Base-by-base conservation (phyloP, 2,329 filamentous ascomycete genomes). In the Scorias spongiosa region DNA sequence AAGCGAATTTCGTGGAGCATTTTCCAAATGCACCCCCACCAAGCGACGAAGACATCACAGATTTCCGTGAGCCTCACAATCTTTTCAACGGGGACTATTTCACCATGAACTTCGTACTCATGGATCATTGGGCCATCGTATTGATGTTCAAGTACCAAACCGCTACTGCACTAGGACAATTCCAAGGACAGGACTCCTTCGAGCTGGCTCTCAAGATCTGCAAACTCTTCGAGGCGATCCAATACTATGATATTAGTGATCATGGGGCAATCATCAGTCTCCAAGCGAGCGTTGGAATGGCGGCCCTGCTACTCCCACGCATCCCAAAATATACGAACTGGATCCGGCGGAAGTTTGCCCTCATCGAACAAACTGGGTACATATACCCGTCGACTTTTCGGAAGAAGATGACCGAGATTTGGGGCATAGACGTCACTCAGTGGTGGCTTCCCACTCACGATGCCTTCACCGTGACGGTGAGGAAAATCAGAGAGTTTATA, bases 361-460 rank as follows among this genome's bases (percentile, higher is more conserved):
- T 75, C 43, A 70, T 93, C 39, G 89, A 96, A 63, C 72, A 73
- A 47, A 68, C 79, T 57, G 88, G 88, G 34, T 94, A 93, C 59
- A 82, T 94, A 18, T 88, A 85, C 52, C 81, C 88, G 1, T 68
- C 76, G 28, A 75, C 76, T 10, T 79, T 89, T 54, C 81, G 89
- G 46, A 70, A 66, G 29, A 80, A 80, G 51, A 81, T 96, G 73
- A 78, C 83, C 29, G 74, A 82, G 40, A 62, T 85, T 18, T 94
- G 91, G 71, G 69, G 74, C 47, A 75, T 84, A 11, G 77, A 80
- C 15, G 77, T 87, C 43, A 75, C 76, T 39, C 72, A 80, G 45
- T 95, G 87, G 85, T 98, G 91, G 91, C 73, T 95, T 2, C 84
- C 87, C 2, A 75, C 91, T 59, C 76, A 85, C 49, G 82, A 89